A percentile compares a stretch with the other conserved stretches of the same genome.
Evolutionary conservation across 257 asterid genomes (phyloP).

Genomic region (Osmanthus fragrans): DNA sequence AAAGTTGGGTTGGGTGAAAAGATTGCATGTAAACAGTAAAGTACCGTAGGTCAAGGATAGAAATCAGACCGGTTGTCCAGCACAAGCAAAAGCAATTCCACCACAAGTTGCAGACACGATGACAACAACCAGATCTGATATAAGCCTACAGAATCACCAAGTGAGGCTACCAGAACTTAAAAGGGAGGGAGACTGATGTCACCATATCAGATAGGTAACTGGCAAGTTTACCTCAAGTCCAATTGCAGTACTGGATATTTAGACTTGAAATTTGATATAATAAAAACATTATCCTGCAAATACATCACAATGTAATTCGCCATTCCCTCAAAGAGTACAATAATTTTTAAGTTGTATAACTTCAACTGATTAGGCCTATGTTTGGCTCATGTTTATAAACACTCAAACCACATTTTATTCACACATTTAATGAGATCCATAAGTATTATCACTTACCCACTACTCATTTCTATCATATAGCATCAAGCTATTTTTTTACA

Average conservation of each 20-base stretch:
- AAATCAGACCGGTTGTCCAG: conserved; percentile 94
- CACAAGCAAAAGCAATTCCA: conserved; percentile 99
- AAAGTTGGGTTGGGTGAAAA: not conserved
- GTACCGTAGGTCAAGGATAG: conserved; percentile 29
- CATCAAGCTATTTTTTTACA: no score
- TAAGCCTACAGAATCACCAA: conserved; percentile 62
- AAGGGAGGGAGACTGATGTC: not conserved
- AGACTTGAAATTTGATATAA: conserved; percentile 96
- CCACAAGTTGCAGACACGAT: conserved; percentile 99
- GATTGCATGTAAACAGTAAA: conserved; percentile 4
- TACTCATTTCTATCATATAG: no score
- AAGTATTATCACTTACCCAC: not conserved
- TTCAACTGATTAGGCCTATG: not conserved
- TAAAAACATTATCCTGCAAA: conserved; percentile 87
- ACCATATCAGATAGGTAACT: conserved; percentile 21
- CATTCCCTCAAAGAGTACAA: conserved; percentile 16
- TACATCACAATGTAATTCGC: conserved; percentile 10
- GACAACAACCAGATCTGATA: conserved; percentile 95
- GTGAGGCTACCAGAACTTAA: conserved; percentile 9
- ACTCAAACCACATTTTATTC: no score
- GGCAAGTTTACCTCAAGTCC: conserved; percentile 75
- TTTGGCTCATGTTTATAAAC: no score
- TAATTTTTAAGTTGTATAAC: not conserved
- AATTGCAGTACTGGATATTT: conserved; percentile 92
- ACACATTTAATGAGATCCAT: no score